Base-by-base conservation (phyloP, 192 early-diverging fungal genomes). In the Gorgonomyces haynaldii region DNA sequence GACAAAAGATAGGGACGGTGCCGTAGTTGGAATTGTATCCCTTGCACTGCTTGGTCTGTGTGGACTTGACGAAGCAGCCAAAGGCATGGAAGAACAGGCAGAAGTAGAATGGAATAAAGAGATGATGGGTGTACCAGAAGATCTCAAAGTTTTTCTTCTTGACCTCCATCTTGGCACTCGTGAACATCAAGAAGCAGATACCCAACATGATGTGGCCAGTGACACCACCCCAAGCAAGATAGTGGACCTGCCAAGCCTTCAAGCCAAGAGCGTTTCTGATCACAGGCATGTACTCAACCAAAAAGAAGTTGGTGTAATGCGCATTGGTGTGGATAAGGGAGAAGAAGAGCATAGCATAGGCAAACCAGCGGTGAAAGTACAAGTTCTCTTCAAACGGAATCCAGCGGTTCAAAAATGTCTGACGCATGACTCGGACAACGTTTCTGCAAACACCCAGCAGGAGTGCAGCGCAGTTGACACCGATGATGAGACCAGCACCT, bases 41-140 rank as follows among this genome's bases (percentile, higher is more conserved):
- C 37, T 62, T 54, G 60, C 67, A 65, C 19, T 53, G 15, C 20
- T 29, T 50, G 4, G 57, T 49, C 10, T 56, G 19, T 45, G 24
- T 22, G 7, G 60, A 58, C 35, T 63, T 67, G 37, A 77, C 62
- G 37, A 76, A 54, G 50, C 59, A 70, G 52, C 66, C 74, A 17
- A 61, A 58, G 35, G 74, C 69, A 47, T 89, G 86, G 41, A 87
- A 66, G 43, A 84, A 81, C 32, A 85, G 67, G 26, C 74, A 54
- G 16, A 71, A 59, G 62, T 80, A 78, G 54, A 73, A 85, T 6
- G 72, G 54, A 27, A 86, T 50, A 50, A 79, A 82, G 12, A 85
- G 65, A 52, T 89, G 84, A 63, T 89, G 86, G 38, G 71, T 66
- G 57, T 73, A 84, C 71, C 83, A 87, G 58, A 89, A 87, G 40